Evolutionary conservation across 2,329 filamentous ascomycete genomes (phyloP), one percentile per base, ranked within the genome.

Genomic region (Fusarium bactridioides): DNA sequence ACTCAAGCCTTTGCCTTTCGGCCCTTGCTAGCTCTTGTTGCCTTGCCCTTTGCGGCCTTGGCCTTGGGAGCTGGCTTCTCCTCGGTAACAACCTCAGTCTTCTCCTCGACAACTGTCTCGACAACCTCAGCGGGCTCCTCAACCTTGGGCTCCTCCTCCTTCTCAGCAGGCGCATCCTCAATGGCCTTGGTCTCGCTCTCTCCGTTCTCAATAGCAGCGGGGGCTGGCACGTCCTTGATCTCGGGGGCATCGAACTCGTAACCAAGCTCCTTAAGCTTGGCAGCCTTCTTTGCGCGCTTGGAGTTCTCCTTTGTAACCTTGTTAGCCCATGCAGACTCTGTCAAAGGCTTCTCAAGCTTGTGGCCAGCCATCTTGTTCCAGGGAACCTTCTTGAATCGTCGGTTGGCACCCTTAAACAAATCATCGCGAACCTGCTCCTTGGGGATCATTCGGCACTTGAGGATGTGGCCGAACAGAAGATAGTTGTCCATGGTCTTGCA

Each of bases 401-500:
- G 91, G 82, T 97, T 95, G 78, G 94, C 94, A 41, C 94, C 94
- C 84, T 96, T 94, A 90, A 94, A 98, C 59, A 98, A 85, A 69
- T 94, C 88, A 29, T 91, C 87, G 80, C 97, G 94, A 47, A 97
- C 85, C 79, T 95, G 91, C 68, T 93, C 93, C 64, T 90, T 85
- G 8, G 93, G 90, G 8, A 98, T 88, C 29, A 91, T 85, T 80
- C 94, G 93, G 83, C 95, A 95, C 83, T 97, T 95, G 76, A 99
- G 86, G 70, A 98, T 93, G 81, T 98, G 95, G 10, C 94, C 94
- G 81, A 97, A 98, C 79, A 99, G 88, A 43, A 98, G 90, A 83
- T 99, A 99, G 84, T 95, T 97, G 86, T 98, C 90, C 96, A 99
- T 99, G 27, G 96, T 97, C 84, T 94, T 93, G 55, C 94, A 92